These are phyloP conservation scores for Leishmania tarentolae DNA, from an alignment of 208 protist species.

Conservation along the genomic window DNA sequence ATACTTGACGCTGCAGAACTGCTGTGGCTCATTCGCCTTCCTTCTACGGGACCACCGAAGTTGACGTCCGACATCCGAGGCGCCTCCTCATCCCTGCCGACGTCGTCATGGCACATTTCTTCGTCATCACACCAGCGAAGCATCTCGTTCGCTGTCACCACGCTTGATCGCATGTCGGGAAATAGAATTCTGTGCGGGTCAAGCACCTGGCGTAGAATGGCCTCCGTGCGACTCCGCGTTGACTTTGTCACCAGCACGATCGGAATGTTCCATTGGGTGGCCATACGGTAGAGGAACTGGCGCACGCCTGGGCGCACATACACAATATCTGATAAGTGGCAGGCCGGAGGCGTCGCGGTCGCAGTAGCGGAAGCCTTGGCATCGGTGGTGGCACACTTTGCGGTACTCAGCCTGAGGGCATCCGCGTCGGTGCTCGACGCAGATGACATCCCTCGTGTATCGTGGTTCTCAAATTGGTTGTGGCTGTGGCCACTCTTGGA, in stretches of 20 bases:
- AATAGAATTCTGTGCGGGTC: slow-evolving; percentile 69
- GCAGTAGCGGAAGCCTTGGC: background rate
- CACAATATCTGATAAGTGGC: slow-evolving; percentile 47
- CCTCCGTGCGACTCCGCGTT: slow-evolving; percentile 51
- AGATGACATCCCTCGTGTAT: background rate
- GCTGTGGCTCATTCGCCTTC: background rate
- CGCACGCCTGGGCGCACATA: slow-evolving; percentile 70
- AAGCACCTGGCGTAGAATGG: slow-evolving; percentile 58
- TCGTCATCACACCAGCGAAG: slow-evolving; percentile 9
- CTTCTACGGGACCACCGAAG: background rate
- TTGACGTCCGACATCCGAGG: background rate
- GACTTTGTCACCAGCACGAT: slow-evolving; percentile 82
- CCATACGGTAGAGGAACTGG: slow-evolving; percentile 47
- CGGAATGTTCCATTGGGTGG: slow-evolving; percentile 75
- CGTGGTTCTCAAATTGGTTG: too few relatives aligned
- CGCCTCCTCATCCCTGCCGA: background rate
- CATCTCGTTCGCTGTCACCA: slow-evolving; percentile 39
- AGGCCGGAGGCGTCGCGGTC: background rate
- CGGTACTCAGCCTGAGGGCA: background rate
- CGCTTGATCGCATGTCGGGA: slow-evolving; percentile 11
- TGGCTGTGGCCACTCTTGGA: background rate
- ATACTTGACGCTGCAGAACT: background rate
- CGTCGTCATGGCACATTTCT: background rate
- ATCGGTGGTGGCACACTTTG: background rate
- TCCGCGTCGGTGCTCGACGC: background rate